phyloP scores from a whole-genome alignment of 192 early-diverging fungal species.

The Dispira simplex region DNA sequence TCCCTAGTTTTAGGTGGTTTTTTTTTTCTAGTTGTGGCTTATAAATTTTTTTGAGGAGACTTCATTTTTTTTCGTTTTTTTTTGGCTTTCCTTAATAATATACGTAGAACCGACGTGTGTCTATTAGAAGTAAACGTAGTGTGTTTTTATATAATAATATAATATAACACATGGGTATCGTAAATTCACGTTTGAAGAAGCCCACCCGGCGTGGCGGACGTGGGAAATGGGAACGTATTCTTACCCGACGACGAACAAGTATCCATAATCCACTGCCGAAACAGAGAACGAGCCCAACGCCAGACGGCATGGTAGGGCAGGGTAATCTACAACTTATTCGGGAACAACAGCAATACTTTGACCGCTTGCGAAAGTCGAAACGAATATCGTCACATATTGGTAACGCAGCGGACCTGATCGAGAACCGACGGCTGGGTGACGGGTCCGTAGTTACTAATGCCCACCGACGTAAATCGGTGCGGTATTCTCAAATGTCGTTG shows the following conservation, averaged over 20 bases:
- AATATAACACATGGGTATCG: background rate
- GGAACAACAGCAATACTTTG: background rate
- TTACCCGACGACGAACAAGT: background rate
- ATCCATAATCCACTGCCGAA: background rate
- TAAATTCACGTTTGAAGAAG: background rate
- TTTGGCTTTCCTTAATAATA: background rate
- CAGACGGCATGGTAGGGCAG: background rate
- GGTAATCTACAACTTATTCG: background rate
- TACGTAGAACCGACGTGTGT: background rate
- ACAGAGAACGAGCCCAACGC: background rate
- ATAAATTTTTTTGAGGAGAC: no score
- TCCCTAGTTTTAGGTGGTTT: background rate
- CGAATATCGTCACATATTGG: no score
- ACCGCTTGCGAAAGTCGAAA: background rate
- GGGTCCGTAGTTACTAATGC: no score
- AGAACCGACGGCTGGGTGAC: no score
- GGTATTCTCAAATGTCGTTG: no score
- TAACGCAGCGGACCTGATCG: no score
- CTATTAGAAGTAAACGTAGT: background rate
- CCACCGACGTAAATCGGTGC: no score
- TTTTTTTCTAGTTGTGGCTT: background rate
- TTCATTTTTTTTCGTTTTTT: no score
- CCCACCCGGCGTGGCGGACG: background rate
- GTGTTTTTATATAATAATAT: no score
- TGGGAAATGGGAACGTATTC: background rate